Percentiles rank a stretch among this genome's conserved stretches.
These are phyloP conservation scores for Huntiella savannae DNA, from an alignment of 2,329 filamentous ascomycete genomes.

Conservation along the genomic window DNA sequence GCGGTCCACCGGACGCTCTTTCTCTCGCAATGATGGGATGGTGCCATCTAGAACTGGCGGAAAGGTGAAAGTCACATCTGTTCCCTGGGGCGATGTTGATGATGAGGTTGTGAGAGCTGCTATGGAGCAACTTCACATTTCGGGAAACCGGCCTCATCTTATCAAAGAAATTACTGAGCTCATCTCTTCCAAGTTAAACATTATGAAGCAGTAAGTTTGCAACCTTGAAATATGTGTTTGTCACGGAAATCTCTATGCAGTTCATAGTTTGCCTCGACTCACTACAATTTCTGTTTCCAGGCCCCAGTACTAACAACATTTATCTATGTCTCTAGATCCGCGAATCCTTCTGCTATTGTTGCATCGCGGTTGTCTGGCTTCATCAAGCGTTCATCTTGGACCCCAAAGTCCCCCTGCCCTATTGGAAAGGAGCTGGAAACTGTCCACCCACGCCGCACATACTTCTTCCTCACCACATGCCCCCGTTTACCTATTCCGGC, in stretches of 20 bases:
- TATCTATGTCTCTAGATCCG: slow-evolving; percentile 45
- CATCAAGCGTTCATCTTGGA: slow-evolving; percentile 72
- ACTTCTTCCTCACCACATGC: slow-evolving; percentile 87
- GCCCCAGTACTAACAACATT: neutral
- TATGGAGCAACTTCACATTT: slow-evolving; percentile 72
- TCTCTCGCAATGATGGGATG: slow-evolving; percentile 22
- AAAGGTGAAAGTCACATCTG: slow-evolving; percentile 59
- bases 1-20: slow-evolving; percentile 17
- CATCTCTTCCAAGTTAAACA: slow-evolving; percentile 55
- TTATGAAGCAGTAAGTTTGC: slow-evolving; percentile 70
- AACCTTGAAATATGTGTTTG: neutral
- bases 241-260: too few relatives aligned
- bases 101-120: slow-evolving; percentile 91
- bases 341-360: slow-evolving; percentile 87
- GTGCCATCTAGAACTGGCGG: slow-evolving; percentile 64
- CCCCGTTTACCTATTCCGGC: slow-evolving; percentile 60
- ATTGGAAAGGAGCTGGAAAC: slow-evolving; percentile 83
- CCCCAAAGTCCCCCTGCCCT: slow-evolving; percentile 59
- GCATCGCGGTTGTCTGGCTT: slow-evolving; percentile 81
- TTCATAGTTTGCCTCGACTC: neutral
- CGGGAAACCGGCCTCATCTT: slow-evolving; percentile 78
- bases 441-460: slow-evolving; percentile 82
- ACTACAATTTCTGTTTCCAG: neutral
- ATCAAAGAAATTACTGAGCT: slow-evolving; percentile 82
- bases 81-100: slow-evolving; percentile 63